A percentile compares a stretch with the other conserved stretches of the same genome.
Conservation (phyloP, 2,329 filamentous ascomycete genomes). For the Pseudogymnoascus sp. region DNA sequence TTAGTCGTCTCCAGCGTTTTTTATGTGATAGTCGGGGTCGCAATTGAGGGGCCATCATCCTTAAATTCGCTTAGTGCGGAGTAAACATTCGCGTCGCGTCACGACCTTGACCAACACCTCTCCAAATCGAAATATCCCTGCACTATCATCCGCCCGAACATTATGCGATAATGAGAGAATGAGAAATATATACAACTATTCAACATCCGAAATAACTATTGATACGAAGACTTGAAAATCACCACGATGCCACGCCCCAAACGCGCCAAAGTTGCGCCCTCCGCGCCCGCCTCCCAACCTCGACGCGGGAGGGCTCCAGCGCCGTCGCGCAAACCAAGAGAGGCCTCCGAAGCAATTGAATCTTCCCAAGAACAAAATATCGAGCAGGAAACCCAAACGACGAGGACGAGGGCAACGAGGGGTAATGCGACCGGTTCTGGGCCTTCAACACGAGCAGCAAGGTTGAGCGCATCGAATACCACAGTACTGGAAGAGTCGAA, state of each 20-base stretch:
- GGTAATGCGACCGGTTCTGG: background rate
- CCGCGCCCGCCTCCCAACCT: constrained; percentile 18
- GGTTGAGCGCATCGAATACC: background rate
- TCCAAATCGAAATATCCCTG: constrained; percentile 3
- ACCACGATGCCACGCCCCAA: constrained; percentile 28
- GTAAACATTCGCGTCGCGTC: constrained; percentile 11
- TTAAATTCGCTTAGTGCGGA: constrained; percentile 3
- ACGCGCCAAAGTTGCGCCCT: constrained; percentile 28
- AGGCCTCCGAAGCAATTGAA: constrained; percentile 12
- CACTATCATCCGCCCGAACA: background rate
- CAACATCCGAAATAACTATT: background rate
- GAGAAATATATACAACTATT: constrained; percentile 5
- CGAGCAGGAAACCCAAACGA: constrained; percentile 20
- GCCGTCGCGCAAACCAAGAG: background rate
- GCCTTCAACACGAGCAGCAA: background rate
- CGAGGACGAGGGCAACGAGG: constrained; percentile 5
- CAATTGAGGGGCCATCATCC: background rate
- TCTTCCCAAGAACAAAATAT: constrained; percentile 26
- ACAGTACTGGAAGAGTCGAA: constrained; percentile 5
- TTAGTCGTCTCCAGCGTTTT: background rate
- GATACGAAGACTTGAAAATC: background rate
- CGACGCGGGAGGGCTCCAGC: constrained; percentile 11
- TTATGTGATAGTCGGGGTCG: background rate
- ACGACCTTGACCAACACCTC: background rate
- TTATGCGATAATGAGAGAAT: background rate